Evolutionary conservation across 495 filamentous ascomycete species (phyloP), one percentile per base, ranked within the genome.

Genomic region (Annulohypoxylon moriforme): DNA sequence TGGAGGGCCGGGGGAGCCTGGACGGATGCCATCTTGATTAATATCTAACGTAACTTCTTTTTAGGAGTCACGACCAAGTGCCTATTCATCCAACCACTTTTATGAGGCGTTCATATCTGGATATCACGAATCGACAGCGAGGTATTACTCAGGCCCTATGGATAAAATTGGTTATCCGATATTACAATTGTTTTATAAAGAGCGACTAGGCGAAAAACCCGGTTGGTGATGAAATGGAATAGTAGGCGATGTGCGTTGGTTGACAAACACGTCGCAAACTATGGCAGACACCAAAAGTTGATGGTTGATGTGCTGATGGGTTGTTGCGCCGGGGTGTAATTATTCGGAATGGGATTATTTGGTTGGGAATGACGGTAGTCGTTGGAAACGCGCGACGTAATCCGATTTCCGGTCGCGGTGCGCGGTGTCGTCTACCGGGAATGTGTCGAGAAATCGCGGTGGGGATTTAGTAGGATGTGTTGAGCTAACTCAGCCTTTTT

Each of bases 21-120:
- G 72, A 92, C 87, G 38, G 92, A 94, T 76, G 93, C 89, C 93
- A 96, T 96, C 64, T 58, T 86, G 81, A 73, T 64, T 49, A 50
- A 58, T 11, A 38, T 29, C 38, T 56, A 67, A 50, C 55, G 33
- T 7, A 60, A 53, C 44, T 62, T 47, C 56, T 61, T 69, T 56
- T 46, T 50, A 50, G 57, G 68, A 53, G 42, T 40, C 52, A 52
- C 47, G 67, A 71, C 29, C 52, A 52, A 47, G 58, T 46, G 64
- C 38, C 38, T 71, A 56, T 67, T 72, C 40, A 72, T 53, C 62
- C 34, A 63, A 55, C 29, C 31, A 29, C 38, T 20, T 20, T 74
- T 74, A 77, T 57, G 52, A 69, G 67, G 36, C 57, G 76, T 64
- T 81, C 82, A 84, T 83, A 78, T 81, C 81, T 81, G 49, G 64